Percentiles rank a stretch among this genome's conserved stretches.
phyloP scores from a whole-genome alignment of 1,139 yeast genomes.

The Kurtzmaniella quercitrusa region DNA sequence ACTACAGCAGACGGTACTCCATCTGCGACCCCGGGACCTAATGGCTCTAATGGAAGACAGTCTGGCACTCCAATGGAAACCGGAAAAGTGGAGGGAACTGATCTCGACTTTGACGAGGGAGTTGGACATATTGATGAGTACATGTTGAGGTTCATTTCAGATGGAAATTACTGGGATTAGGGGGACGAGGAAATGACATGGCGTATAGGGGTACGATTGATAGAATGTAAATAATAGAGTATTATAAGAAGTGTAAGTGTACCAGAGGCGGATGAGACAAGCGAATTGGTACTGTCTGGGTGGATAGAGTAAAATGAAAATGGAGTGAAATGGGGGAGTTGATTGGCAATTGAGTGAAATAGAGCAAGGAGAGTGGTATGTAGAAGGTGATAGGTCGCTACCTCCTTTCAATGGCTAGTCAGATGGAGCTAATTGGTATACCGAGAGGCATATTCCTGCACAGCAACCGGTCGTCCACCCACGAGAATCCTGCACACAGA shows the following conservation, averaged over 20 bases:
- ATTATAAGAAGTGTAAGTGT: too few relatives aligned
- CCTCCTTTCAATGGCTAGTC: too few relatives aligned
- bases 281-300: too few relatives aligned
- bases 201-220: too few relatives aligned
- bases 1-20: constrained; percentile 36
- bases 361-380: not conserved
- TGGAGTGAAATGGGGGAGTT: not conserved
- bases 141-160: constrained; percentile 87
- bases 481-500: not conserved
- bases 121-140: constrained; percentile 94
- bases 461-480: not conserved
- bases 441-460: not conserved
- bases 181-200: not conserved
- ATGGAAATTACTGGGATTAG: constrained; percentile 62
- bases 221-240: too few relatives aligned
- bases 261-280: too few relatives aligned
- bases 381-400: too few relatives aligned
- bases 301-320: not conserved
- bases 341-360: not conserved
- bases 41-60: constrained; percentile 5
- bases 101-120: constrained; percentile 65
- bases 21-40: constrained; percentile 19
- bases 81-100: constrained; percentile 29
- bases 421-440: too few relatives aligned
- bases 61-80: constrained; percentile 9